These are phyloP conservation scores for Pyrenopolyporus hunteri DNA, from an alignment of 495 filamentous ascomycete genomes.

Conservation along the genomic window DNA sequence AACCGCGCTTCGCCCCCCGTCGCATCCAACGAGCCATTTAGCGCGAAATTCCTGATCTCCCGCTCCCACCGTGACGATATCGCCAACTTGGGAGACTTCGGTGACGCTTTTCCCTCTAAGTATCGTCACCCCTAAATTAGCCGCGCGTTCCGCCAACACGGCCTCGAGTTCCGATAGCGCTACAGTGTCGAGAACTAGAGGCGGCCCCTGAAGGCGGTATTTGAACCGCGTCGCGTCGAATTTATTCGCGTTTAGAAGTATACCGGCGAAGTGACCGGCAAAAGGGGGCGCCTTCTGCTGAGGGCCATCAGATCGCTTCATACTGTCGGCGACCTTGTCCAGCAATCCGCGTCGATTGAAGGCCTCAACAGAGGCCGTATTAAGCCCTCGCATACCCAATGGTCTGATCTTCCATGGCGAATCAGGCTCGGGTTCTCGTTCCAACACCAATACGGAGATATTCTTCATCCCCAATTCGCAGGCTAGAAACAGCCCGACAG, in stretches of 20 bases:
- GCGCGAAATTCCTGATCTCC: constrained; percentile 21
- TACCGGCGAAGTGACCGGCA: constrained; percentile 45
- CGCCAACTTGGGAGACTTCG: constrained; percentile 17
- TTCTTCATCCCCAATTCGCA: constrained; percentile 37
- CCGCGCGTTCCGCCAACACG: constrained; percentile 29
- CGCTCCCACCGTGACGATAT: constrained; percentile 26
- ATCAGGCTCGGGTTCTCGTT: constrained; percentile 26
- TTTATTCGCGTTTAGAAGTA: constrained; percentile 36
- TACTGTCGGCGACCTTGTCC: constrained; percentile 21
- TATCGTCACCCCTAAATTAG: constrained; percentile 40
- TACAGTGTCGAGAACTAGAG: constrained; percentile 10
- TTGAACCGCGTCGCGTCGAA: constrained; percentile 37
- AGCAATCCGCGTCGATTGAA: constrained; percentile 46
- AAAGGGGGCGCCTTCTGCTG: constrained; percentile 12
- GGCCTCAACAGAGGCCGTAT: constrained; percentile 39
- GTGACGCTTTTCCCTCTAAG: constrained; percentile 34
- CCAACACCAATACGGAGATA: constrained; percentile 40
- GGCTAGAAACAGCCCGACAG: constrained; percentile 36
- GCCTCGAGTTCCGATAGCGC: constrained; percentile 29
- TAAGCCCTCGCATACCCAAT: constrained; percentile 39
- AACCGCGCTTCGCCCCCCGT: constrained; percentile 42
- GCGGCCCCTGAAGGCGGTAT: constrained; percentile 37
- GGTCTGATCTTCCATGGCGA: constrained; percentile 32
- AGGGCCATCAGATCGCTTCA: background rate
- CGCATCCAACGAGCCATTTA: constrained; percentile 45